Base-by-base conservation (phyloP, 106 monocot species). In the Amphibolis antarctica region DNA sequence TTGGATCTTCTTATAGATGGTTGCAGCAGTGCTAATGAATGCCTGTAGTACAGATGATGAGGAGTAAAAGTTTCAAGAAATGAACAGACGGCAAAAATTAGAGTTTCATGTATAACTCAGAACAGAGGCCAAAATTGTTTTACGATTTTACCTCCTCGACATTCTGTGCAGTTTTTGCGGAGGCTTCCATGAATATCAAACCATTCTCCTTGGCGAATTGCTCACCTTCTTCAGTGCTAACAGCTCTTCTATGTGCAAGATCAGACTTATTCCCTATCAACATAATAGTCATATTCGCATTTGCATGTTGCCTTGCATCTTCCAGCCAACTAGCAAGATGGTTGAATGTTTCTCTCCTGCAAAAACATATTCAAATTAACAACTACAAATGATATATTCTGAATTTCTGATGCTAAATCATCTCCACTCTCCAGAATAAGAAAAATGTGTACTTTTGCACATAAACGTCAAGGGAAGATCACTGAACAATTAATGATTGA, bases 1-100 rank as follows among this genome's bases (percentile, higher is more conserved):
- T 63, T 87, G 87, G 53, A 87, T 87, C 68, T 87, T 87, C 83
- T 83, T 87, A 77, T 83, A 80, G 26, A 87, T 87, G 28, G 75
- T 83, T 28, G 80, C 67, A 47, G 87, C 87, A 20, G 87, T 87
- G 52, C 77, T 79, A 19, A 86, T 79, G 26, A 86, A 82, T 44
- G 86, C 82, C 82, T 82, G 68, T 27, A 51, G 47, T n/a, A n/a
- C n/a, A 43, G 31, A 59, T 29, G 14, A 10, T 5, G 21, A 59
- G 60, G 1, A 60, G 18, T 13, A 4, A 36, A 36, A 36, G 36
- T 7, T 36, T 36, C 36, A 36, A 36, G 7, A 36, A 7, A 36
- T 36, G 36, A 36, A 36, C 4, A 7, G 36, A 7, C 2, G 7
- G 36, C 36, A 36, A 36, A 36, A 36, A 36, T 36, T 2, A 36